phyloP scores from a whole-genome alignment of 2,329 filamentous ascomycete genomes.

The Clonostachys solani region DNA sequence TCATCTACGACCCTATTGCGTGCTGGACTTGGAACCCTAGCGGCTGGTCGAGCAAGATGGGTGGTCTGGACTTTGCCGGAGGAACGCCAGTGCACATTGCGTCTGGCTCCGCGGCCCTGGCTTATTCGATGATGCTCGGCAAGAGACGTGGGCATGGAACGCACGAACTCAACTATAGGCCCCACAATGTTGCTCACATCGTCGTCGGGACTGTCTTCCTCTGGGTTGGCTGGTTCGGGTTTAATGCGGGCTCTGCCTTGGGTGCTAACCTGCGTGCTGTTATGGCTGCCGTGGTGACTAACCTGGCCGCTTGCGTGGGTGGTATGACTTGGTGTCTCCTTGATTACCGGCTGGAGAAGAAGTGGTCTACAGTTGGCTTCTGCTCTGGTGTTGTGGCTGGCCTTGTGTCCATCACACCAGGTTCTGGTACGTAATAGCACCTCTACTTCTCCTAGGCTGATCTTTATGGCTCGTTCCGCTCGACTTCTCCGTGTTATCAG shows the following conservation, averaged over 20 bases:
- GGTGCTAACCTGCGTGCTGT: slow-evolving; percentile 79
- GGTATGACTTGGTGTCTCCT: slow-evolving; percentile 87
- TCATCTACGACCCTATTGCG: slow-evolving; percentile 89
- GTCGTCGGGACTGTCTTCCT: slow-evolving; percentile 91
- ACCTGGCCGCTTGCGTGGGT: slow-evolving; percentile 77
- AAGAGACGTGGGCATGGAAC: slow-evolving; percentile 82
- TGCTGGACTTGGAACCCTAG: slow-evolving; percentile 91
- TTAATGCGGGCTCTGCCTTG: slow-evolving; percentile 83
- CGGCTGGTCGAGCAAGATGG: slow-evolving; percentile 77
- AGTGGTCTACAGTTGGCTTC: slow-evolving; percentile 92
- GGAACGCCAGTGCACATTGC: slow-evolving; percentile 88
- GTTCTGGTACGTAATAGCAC: slow-evolving; percentile 54
- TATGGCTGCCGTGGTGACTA: slow-evolving; percentile 84
- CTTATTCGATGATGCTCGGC: slow-evolving; percentile 88
- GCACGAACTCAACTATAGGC: slow-evolving; percentile 84
- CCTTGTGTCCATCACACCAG: slow-evolving; percentile 83
- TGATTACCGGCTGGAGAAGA: slow-evolving; percentile 83
- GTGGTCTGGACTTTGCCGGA: slow-evolving; percentile 83
- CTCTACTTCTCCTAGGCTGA: not conserved
- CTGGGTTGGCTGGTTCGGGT: slow-evolving; percentile 95
- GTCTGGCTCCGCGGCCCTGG: slow-evolving; percentile 77
- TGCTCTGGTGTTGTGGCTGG: slow-evolving; percentile 88
- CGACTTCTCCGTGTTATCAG: too few species aligned
- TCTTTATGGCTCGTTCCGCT: too few species aligned
- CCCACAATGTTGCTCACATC: slow-evolving; percentile 90